These are phyloP conservation scores for Gaultheria prostrata DNA, from an alignment of 148 eudicot species.

Conservation along the genomic window DNA sequence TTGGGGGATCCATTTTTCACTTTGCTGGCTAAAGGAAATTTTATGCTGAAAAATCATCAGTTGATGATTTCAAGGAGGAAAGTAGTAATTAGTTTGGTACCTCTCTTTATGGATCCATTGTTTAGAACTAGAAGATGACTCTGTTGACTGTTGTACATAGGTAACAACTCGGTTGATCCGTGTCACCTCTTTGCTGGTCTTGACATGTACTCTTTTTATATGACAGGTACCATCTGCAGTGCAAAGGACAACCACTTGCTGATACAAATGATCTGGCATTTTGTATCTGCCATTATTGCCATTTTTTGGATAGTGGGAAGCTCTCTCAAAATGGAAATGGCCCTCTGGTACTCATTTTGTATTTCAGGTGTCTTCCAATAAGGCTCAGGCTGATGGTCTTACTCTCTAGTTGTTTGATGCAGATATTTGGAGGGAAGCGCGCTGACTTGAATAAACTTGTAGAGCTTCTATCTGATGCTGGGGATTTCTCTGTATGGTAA, in stretches of 20 bases:
- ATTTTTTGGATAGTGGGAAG: conserved; percentile 60
- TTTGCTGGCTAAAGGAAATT: background rate
- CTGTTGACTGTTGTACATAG: background rate
- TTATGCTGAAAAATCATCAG: background rate
- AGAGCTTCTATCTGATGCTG: conserved; percentile 55
- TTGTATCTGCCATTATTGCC: conserved; percentile 69
- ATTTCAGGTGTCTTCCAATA: background rate
- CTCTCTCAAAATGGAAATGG: conserved; percentile 51
- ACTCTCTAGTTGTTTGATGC: conserved; percentile 23
- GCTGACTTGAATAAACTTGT: conserved; percentile 56
- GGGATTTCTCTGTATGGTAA: conserved; percentile 63
- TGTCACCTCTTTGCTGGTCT: conserved; percentile 1
- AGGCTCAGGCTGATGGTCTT: conserved; percentile 14
- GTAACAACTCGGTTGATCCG: background rate
- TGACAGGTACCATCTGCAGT: conserved; percentile 70
- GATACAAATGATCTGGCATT: conserved; percentile 24
- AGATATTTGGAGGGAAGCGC: conserved; percentile 59
- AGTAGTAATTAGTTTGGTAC: background rate
- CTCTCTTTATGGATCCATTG: background rate
- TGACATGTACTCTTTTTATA: conserved; percentile 18
- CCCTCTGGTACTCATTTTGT: conserved; percentile 50
- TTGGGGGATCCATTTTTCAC: background rate
- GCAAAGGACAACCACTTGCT: conserved; percentile 43
- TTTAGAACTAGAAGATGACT: conserved; percentile 8
- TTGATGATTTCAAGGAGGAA: conserved; percentile 1